Evolutionary conservation across 805 yeast genomes (phyloP).

Genomic region (Martiniozyma abietophila): DNA sequence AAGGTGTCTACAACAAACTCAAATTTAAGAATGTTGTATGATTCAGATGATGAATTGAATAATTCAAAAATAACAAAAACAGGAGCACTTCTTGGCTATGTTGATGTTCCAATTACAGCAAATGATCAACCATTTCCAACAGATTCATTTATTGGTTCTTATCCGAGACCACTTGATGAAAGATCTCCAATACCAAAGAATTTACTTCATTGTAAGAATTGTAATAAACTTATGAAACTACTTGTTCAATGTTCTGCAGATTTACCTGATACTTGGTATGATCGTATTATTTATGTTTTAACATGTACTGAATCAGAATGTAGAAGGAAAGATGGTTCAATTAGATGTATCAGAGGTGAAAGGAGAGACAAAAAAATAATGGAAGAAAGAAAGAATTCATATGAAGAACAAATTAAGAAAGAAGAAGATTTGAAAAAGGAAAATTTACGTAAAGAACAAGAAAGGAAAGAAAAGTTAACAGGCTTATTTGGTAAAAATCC

Average conservation of each 20-base stretch:
- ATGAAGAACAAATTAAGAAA: constrained; percentile 33
- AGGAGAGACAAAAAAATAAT: constrained; percentile 46
- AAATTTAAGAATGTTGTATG: constrained; percentile 8
- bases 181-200: constrained; percentile 47
- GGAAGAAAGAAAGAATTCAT: constrained; percentile 31
- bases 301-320: constrained; percentile 61
- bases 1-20: too few species aligned
- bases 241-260: constrained; percentile 78
- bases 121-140: constrained; percentile 38
- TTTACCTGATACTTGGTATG: constrained; percentile 60
- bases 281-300: constrained; percentile 73
- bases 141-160: constrained; percentile 80
- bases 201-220: constrained; percentile 53
- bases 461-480: constrained; percentile 28
- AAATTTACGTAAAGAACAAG: constrained; percentile 35
- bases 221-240: constrained; percentile 54
- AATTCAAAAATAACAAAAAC: constrained; percentile 15
- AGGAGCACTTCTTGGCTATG: constrained; percentile 49
- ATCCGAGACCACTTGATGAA: constrained; percentile 60
- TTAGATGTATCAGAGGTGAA: constrained; percentile 72
- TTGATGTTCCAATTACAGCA: constrained; percentile 48
- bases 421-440: constrained; percentile 35
- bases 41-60: constrained; percentile 13
- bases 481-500: constrained; percentile 20
- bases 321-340: constrained; percentile 56